Base-by-base conservation (phyloP, 2,329 filamentous ascomycete genomes). In the Apiospora kogelbergensis region DNA sequence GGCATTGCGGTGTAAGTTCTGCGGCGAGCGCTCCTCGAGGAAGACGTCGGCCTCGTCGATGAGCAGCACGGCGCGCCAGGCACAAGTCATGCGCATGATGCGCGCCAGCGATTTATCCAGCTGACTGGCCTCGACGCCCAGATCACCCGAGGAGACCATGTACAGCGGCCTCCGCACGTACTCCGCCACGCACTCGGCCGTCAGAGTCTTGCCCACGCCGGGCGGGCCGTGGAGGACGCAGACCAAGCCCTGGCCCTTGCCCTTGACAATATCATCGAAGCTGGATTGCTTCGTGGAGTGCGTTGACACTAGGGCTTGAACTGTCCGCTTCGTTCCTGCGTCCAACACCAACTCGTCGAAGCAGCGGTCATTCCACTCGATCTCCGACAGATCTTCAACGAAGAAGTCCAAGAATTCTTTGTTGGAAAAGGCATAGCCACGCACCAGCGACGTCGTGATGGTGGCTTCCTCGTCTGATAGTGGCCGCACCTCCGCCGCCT, bases 281-380 rank as follows among this genome's bases (percentile, higher is more conserved):
- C 22, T 41, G 41, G 24, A 42, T 20, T 45, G 64, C n/a, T n/a
- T 13, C 4, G 22, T 45, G 5, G 63, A 46, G 26, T 69, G 64
- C 24, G 24, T 37, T 4, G 63, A 44, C 11, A 69, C 68, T 66
- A 87, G 84, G 2, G 84, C 83, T 10, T 83, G 79, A 71, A 87
- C 82, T 10, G 87, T 79, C 53, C 86, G 82, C 76, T 88, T 88
- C 66, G 85, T 81, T 40, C 83, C 83, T 1, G 80, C 72, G 1
- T 83, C 82, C 26, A 88, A 79, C 10, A 87, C 85, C 3, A 88
- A 82, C 3, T 79, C 81, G 53, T 81, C 76, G 67, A 88, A 88
- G 13, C 84, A 85, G 40, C 81, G 75, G 4, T 79, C 79, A 72
- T 85, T 85, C 82, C 85, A 88, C 48, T 78, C 70, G 64, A 87